Percentiles rank a stretch among this genome's conserved stretches.
Conservation (phyloP, 768 basidiomycete genomes). For the Strobilomyces confusus region DNA sequence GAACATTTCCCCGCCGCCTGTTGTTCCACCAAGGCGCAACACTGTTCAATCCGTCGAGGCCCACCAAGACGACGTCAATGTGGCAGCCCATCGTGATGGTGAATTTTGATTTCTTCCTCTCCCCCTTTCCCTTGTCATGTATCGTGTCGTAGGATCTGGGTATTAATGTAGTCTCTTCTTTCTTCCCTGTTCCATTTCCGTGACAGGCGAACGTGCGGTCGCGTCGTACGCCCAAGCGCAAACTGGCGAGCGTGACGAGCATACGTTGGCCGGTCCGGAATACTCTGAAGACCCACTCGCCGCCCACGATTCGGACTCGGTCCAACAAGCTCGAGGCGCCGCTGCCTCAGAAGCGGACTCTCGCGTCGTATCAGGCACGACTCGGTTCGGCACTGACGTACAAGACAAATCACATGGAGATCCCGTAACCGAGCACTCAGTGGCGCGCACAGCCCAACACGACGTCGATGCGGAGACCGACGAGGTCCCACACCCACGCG, state of each 20-base stretch:
- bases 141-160: slow-evolving; percentile 22
- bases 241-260: slow-evolving; percentile 4
- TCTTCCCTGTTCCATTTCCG: slow-evolving; percentile 6
- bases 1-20: slow-evolving; percentile 15
- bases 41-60: slow-evolving; percentile 14
- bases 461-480: slow-evolving; percentile 15
- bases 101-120: slow-evolving; percentile 36
- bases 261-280: background rate
- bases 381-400: background rate
- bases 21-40: slow-evolving; percentile 22
- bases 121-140: slow-evolving; percentile 19
- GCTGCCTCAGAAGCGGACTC: background rate
- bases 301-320: background rate
- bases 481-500: slow-evolving; percentile 30
- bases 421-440: background rate
- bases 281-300: slow-evolving; percentile 6
- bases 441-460: background rate
- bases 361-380: background rate
- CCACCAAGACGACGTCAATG: slow-evolving; percentile 13
- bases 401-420: background rate
- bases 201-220: slow-evolving; percentile 21
- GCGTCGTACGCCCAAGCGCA: slow-evolving; percentile 15
- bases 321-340: slow-evolving; percentile 3
- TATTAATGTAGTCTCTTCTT: slow-evolving; percentile 28
- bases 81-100: slow-evolving; percentile 34